Conservation (phyloP, 495 filamentous ascomycete species). For the Penicillium coprophilum region DNA sequence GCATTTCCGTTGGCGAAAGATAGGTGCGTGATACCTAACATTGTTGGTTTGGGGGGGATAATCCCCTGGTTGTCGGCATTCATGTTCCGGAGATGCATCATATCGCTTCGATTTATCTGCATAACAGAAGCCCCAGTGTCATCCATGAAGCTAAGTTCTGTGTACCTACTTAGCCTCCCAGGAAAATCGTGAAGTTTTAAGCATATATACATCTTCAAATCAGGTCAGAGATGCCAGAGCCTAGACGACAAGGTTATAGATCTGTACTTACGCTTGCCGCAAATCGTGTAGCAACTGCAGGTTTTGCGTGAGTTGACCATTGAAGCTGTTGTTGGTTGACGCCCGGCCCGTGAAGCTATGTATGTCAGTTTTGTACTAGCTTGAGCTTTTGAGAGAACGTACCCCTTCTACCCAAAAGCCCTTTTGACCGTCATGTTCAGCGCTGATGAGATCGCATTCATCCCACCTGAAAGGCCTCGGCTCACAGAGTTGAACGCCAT, state of each 20-base stretch:
- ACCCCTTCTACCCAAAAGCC: conserved; percentile 5
- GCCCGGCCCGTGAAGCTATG: background rate
- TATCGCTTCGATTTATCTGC: background rate
- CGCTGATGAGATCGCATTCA: background rate
- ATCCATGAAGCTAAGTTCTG: background rate
- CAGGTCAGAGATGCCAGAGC: background rate
- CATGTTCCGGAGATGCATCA: background rate
- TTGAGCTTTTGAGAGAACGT: background rate
- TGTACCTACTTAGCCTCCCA: background rate
- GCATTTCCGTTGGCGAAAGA: accelerated
- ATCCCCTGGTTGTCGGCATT: background rate
- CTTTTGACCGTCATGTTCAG: background rate
- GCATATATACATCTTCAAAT: background rate
- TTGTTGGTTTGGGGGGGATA: background rate
- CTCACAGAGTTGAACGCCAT: conserved; percentile 2
- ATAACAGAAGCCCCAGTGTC: background rate
- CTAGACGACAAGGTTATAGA: background rate
- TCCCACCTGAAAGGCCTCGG: conserved; percentile 2
- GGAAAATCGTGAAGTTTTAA: background rate
- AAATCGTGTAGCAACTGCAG: no score
- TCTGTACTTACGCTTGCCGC: no score
- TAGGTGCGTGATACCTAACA: background rate
- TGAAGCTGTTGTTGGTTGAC: background rate
- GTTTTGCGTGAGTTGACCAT: no score
- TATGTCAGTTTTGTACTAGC: background rate